Evolutionary conservation across 345 rosid genomes (phyloP).

Genomic region (Lenwebbia sp.): DNA sequence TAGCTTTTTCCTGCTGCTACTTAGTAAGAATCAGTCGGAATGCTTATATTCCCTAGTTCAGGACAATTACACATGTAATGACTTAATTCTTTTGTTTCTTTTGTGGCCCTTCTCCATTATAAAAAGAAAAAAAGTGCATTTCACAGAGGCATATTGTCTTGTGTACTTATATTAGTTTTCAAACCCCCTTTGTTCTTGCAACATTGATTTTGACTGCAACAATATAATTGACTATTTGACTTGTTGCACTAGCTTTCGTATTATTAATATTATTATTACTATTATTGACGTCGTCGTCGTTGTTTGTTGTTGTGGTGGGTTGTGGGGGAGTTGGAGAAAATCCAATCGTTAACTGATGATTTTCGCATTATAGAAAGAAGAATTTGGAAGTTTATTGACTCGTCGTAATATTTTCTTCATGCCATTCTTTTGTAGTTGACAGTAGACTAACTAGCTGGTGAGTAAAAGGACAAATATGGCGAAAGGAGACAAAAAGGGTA

Average conservation of each 20-base stretch:
- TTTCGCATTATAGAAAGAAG: not conserved
- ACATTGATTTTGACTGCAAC: not conserved
- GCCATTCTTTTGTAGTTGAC: not conserved
- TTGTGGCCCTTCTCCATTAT: not conserved
- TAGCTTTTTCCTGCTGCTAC: not conserved
- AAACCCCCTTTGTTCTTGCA: not conserved
- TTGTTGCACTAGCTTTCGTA: not conserved
- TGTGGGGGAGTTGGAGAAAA: not conserved
- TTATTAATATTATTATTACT: not conserved
- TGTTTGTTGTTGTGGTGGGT: not conserved
- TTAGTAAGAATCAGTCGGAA: not conserved
- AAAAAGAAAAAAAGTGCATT: not conserved
- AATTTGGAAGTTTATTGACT: not conserved
- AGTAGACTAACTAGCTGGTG: not conserved
- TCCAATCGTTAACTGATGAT: not conserved
- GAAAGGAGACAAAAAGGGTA: not conserved
- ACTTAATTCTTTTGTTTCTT: not conserved
- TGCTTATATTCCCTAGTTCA: not conserved
- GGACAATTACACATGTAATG: not conserved
- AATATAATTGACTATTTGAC: not conserved
- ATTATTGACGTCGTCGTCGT: not conserved
- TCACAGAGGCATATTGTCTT: not conserved
- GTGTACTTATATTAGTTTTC: not conserved
- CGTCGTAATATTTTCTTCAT: not conserved
- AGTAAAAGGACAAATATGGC: not conserved